A percentile compares a stretch with the other conserved stretches of the same genome.
phyloP scores from a whole-genome alignment of 2,329 filamentous ascomycete species.

The Delphinella strobiligena region DNA sequence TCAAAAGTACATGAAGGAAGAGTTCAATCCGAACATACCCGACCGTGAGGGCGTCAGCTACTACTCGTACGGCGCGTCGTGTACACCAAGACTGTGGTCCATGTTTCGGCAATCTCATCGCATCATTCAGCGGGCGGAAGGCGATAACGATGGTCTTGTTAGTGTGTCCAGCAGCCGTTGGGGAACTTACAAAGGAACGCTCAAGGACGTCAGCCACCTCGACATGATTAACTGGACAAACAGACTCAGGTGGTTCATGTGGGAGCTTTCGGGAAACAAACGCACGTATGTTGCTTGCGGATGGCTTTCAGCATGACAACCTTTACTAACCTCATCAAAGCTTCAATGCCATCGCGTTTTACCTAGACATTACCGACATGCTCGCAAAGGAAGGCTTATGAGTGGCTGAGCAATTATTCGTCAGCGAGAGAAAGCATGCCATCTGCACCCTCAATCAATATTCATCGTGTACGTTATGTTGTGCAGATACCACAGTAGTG shows the following conservation, averaged over 20 bases:
- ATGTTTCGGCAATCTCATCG: slow-evolving; percentile 45
- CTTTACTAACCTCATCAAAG: slow-evolving; percentile 21
- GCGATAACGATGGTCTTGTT: slow-evolving; percentile 51
- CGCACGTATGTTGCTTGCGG: slow-evolving; percentile 31
- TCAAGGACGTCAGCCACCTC: slow-evolving; percentile 51
- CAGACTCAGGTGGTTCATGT: slow-evolving; percentile 45
- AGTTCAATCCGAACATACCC: slow-evolving; percentile 48
- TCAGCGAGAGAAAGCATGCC: too few relatives aligned
- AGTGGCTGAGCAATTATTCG: too few relatives aligned
- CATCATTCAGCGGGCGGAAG: slow-evolving; percentile 43
- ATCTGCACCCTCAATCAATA: too few relatives aligned
- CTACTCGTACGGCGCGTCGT: slow-evolving; percentile 50
- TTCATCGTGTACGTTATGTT: too few relatives aligned
- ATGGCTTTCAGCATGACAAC: slow-evolving; percentile 9
- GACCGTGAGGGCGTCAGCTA: slow-evolving; percentile 45
- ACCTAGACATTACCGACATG: slow-evolving; percentile 45
- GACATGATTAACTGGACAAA: slow-evolving; percentile 57
- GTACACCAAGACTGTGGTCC: slow-evolving; percentile 43
- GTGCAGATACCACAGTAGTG: too few relatives aligned
- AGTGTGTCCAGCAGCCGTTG: slow-evolving; percentile 50
- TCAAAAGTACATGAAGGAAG: slow-evolving; percentile 42
- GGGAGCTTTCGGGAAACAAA: slow-evolving; percentile 43
- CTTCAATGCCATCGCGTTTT: slow-evolving; percentile 53
- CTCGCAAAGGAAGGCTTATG: slow-evolving; percentile 27
- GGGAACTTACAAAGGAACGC: slow-evolving; percentile 51